Conservation (phyloP, 2,329 filamentous ascomycete genomes). For the Aschersonia sp. region DNA sequence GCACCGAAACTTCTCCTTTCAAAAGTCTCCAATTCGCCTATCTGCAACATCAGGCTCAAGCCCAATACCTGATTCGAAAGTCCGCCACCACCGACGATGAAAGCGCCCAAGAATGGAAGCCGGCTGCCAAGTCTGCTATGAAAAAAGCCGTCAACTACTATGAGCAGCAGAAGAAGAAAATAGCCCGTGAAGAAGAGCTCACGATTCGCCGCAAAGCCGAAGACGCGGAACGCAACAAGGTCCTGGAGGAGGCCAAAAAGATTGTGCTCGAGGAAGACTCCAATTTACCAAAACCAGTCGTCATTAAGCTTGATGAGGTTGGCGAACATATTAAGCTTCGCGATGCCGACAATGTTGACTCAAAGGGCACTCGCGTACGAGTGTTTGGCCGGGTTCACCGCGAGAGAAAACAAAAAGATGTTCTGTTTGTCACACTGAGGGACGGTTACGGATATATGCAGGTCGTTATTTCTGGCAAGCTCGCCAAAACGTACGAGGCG, state of each 20-base stretch:
- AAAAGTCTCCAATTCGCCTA: conserved; percentile 70
- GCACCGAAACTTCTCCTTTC: conserved; percentile 61
- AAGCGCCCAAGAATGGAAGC: conserved; percentile 16
- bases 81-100: conserved; percentile 36
- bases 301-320: conserved; percentile 37
- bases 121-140: conserved; percentile 9
- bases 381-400: conserved; percentile 75
- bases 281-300: conserved; percentile 63
- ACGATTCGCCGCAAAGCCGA: conserved; percentile 8
- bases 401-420: conserved; percentile 66
- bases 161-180: conserved; percentile 10
- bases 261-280: conserved; percentile 54
- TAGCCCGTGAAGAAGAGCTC: conserved; percentile 8
- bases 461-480: conserved; percentile 46
- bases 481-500: conserved; percentile 86
- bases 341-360: conserved; percentile 23
- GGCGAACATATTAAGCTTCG: conserved; percentile 16
- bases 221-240: conserved; percentile 10
- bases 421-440: conserved; percentile 73
- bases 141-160: conserved; percentile 9
- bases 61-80: conserved; percentile 22
- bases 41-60: conserved; percentile 26
- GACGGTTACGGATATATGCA: conserved; percentile 49
- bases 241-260: conserved; percentile 64
- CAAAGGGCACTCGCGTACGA: conserved; percentile 59